phyloP scores from a whole-genome alignment of 306 rosid genomes.

The Sicyos edulis region DNA sequence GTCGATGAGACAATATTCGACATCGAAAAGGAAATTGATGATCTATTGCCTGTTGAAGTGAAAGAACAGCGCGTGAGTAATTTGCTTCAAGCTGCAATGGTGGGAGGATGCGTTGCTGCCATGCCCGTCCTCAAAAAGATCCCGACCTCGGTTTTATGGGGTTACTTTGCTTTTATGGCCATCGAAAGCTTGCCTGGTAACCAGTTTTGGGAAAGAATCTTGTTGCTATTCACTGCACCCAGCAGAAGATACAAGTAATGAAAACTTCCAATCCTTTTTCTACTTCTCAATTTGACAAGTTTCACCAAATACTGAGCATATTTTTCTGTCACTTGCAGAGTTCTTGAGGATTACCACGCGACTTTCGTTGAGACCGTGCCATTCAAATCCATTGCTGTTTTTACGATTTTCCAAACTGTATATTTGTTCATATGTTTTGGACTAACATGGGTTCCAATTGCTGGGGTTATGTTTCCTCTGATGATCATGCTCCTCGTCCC shows the following conservation, averaged over 20 bases:
- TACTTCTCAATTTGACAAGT: not conserved
- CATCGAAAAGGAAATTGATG: conserved; percentile 90
- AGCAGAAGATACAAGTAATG: conserved; percentile 76
- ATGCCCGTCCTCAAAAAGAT: conserved; percentile 91
- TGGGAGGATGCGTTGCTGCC: conserved; percentile 93
- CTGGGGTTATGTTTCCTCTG: conserved; percentile 86
- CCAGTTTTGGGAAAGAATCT: conserved; percentile 96
- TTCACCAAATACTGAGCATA: conserved; percentile 1
- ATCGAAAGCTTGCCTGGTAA: conserved; percentile 97
- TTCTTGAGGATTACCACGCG: conserved; percentile 91
- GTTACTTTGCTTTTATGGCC: conserved; percentile 98
- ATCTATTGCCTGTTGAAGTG: conserved; percentile 88
- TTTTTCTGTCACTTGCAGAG: conserved; percentile 45
- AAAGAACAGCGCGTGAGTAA: conserved; percentile 92
- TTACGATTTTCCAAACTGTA: conserved; percentile 73
- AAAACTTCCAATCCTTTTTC: not conserved
- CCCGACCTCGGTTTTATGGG: conserved; percentile 99
- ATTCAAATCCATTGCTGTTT: conserved; percentile 64
- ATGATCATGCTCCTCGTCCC: conserved; percentile 98
- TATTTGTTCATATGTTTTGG: conserved; percentile 86
- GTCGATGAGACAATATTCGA: conserved; percentile 78
- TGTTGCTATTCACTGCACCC: conserved; percentile 88
- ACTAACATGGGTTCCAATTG: conserved; percentile 94
- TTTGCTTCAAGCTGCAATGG: conserved; percentile 77
- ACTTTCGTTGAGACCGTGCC: conserved; percentile 99